Conservation (phyloP, 768 basidiomycete species). For the Naganishia friedmannii region DNA sequence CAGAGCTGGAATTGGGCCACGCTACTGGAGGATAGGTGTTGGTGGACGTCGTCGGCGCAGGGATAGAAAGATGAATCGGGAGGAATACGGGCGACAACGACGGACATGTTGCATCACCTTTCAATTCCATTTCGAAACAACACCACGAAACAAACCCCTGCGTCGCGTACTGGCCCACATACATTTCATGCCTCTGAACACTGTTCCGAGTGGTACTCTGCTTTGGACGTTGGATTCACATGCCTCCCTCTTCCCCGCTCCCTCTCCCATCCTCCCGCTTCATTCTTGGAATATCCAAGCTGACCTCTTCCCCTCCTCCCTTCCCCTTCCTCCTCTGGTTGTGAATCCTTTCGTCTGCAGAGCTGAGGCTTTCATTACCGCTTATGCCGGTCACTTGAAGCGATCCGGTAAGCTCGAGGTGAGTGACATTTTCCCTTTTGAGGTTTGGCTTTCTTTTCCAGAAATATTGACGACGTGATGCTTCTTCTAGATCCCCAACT, state of each 20-base stretch:
- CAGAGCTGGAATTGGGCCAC: neutral
- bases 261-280: neutral
- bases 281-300: constrained; percentile 10
- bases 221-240: constrained; percentile 22
- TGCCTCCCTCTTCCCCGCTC: constrained; percentile 17
- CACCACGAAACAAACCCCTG: neutral
- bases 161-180: neutral
- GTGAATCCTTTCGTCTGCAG: constrained; percentile 54
- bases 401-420: constrained; percentile 94
- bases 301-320: constrained; percentile 8
- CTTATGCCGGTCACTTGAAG: constrained; percentile 94
- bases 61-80: too few relatives aligned
- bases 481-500: constrained; percentile 25
- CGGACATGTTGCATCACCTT: too few relatives aligned
- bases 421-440: neutral
- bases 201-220: constrained; percentile 18
- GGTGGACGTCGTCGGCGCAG: too few relatives aligned
- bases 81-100: too few relatives aligned
- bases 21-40: too few relatives aligned
- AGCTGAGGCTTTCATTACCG: constrained; percentile 87
- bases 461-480: constrained; percentile 2
- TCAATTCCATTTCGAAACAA: too few relatives aligned
- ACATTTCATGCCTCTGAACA: constrained; percentile 25
- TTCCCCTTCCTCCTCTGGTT: neutral
- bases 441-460: neutral